Conservation (phyloP, 306 rosid species). For the Fragaria ananassa region DNA sequence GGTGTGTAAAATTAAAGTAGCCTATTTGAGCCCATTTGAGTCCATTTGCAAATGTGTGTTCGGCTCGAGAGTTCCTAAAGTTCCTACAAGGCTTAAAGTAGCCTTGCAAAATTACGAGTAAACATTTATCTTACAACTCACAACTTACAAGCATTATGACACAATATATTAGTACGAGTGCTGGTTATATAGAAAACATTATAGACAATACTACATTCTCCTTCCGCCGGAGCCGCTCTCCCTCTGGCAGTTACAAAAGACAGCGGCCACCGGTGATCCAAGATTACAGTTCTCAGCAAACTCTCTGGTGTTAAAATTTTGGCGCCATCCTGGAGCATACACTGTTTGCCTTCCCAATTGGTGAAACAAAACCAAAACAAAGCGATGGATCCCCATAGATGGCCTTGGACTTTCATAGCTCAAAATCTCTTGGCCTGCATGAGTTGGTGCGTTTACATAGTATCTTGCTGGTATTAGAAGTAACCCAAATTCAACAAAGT, state of each 20-base stretch:
- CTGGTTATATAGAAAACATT: not conserved
- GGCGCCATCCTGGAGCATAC: constrained; percentile 87
- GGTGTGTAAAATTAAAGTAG: not conserved
- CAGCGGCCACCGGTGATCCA: constrained; percentile 64
- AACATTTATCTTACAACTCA: not conserved
- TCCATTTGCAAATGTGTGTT: not conserved
- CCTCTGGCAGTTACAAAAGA: constrained; percentile 69
- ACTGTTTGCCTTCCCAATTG: constrained; percentile 75
- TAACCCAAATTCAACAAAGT: not conserved
- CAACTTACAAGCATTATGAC: not conserved
- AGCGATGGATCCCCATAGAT: constrained; percentile 65
- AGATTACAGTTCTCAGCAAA: constrained; percentile 80
- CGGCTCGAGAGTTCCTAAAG: not conserved
- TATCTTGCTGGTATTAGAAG: not conserved
- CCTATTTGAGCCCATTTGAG: too few species aligned
- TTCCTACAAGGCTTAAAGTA: not conserved
- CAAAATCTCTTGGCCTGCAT: constrained; percentile 57
- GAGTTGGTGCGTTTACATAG: not conserved
- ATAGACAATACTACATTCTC: constrained; percentile 19
- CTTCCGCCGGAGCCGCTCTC: constrained; percentile 78
- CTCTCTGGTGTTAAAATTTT: constrained; percentile 63
- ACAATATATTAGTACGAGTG: not conserved
- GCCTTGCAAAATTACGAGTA: not conserved
- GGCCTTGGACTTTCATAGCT: constrained; percentile 78
- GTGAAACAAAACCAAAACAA: constrained; percentile 50